These are phyloP conservation scores for Fraxinus albicans DNA, from an alignment of 305 asterid genomes.

Conservation along the genomic window DNA sequence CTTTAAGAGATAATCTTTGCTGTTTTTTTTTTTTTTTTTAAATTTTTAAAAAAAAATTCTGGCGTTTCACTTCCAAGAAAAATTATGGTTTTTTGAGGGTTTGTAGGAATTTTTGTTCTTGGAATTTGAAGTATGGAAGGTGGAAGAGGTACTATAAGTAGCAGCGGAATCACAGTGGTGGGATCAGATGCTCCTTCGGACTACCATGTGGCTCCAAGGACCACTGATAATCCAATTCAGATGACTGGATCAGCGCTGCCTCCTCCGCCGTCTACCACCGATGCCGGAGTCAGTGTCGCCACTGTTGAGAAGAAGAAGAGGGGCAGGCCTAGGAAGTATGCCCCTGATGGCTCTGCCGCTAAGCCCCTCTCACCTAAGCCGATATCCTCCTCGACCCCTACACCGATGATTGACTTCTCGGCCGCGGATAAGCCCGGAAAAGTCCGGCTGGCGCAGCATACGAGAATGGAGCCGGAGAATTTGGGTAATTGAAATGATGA, in stretches of 20 bases:
- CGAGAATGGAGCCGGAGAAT: constrained; percentile 46
- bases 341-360: constrained; percentile 62
- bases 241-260: constrained; percentile 46
- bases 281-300: constrained; percentile 26
- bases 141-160: constrained; percentile 36
- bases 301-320: constrained; percentile 62
- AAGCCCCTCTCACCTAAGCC: constrained; percentile 69
- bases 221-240: constrained; percentile 41
- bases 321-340: constrained; percentile 88
- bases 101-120: background rate
- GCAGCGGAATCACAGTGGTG: constrained; percentile 71
- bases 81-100: constrained; percentile 36
- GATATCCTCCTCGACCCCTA: constrained; percentile 65
- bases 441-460: constrained; percentile 50
- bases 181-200: constrained; percentile 92
- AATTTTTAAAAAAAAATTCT: background rate
- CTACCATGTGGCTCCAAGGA: constrained; percentile 70
- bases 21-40: background rate
- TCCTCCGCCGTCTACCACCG: constrained; percentile 29
- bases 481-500: constrained; percentile 38
- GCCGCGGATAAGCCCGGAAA: constrained; percentile 61
- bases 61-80: constrained; percentile 20
- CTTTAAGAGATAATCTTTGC: constrained; percentile 4
- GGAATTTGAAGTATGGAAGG: constrained; percentile 44
- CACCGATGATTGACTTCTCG: constrained; percentile 85